Percentiles rank a stretch among this genome's conserved stretches.
phyloP scores from a whole-genome alignment of 805 yeast species.

The Nakazawaea laoshanensis region DNA sequence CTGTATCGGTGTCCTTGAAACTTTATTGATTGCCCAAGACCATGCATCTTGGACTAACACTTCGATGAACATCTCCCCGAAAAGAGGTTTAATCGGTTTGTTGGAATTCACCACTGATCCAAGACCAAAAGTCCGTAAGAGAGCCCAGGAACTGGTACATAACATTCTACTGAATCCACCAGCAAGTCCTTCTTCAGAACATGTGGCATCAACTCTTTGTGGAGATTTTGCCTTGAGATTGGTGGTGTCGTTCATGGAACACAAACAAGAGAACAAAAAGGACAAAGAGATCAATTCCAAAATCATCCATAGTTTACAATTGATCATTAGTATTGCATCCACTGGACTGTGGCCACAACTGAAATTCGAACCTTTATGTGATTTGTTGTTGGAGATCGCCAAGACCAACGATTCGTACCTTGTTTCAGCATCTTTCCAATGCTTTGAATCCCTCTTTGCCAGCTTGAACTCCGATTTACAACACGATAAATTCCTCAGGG shows the following conservation, averaged over 20 bases:
- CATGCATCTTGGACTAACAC: slow-evolving; percentile 65
- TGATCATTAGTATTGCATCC: slow-evolving; percentile 60
- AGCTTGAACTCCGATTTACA: slow-evolving; percentile 48
- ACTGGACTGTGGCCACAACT: slow-evolving; percentile 79
- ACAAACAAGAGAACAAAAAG: slow-evolving; percentile 24
- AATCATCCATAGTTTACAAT: slow-evolving; percentile 69
- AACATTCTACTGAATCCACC: slow-evolving; percentile 60
- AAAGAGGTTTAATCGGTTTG: slow-evolving; percentile 71
- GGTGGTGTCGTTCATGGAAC: slow-evolving; percentile 37
- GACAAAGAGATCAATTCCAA: slow-evolving; percentile 45
- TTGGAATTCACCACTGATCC: slow-evolving; percentile 75
- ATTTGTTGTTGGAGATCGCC: slow-evolving; percentile 63
- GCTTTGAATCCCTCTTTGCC: slow-evolving; percentile 73
- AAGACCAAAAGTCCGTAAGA: slow-evolving; percentile 91
- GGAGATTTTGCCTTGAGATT: slow-evolving; percentile 60
- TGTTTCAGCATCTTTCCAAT: slow-evolving; percentile 74
- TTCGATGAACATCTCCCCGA: slow-evolving; percentile 54
- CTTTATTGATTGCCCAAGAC: slow-evolving; percentile 74
- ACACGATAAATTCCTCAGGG: slow-evolving; percentile 51
- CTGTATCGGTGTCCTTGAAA: slow-evolving; percentile 78
- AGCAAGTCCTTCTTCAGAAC: slow-evolving; percentile 67
- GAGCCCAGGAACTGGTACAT: slow-evolving; percentile 86
- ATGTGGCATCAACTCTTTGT: slow-evolving; percentile 64
- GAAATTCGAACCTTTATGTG: slow-evolving; percentile 66
- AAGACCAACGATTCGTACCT: slow-evolving; percentile 78